Conservation (phyloP, 2,329 filamentous ascomycete species). For the Amylocarpus encephaloides region DNA sequence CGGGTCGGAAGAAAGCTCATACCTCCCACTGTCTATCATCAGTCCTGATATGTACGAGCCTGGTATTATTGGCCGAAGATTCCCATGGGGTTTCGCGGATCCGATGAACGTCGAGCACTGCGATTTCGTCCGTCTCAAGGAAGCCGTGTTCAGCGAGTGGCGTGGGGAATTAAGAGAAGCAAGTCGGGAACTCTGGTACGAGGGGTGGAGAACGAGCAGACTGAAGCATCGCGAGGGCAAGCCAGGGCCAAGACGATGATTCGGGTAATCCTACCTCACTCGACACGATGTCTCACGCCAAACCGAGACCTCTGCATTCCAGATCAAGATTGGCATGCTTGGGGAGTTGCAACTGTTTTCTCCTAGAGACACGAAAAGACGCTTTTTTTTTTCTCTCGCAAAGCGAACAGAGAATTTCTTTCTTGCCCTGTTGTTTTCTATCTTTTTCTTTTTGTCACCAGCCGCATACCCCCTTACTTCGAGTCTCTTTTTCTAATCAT, state of each 20-base stretch:
- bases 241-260: conserved; percentile 23
- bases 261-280: conserved; percentile 3
- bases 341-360: background rate
- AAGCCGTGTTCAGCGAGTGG: conserved; percentile 92
- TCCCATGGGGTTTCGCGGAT: conserved; percentile 95
- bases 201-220: conserved; percentile 79
- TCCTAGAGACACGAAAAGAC: conserved; percentile 3
- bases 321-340: background rate
- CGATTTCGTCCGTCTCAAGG: conserved; percentile 85
- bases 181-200: conserved; percentile 89
- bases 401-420: background rate
- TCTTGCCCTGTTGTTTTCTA: background rate
- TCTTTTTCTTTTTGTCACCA: conserved; percentile 5
- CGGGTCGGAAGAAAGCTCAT: conserved; percentile 51
- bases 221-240: conserved; percentile 35
- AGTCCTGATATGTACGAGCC: conserved; percentile 89
- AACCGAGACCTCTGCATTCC: background rate
- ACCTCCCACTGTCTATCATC: conserved; percentile 85
- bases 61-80: conserved; percentile 72
- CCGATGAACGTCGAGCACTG: conserved; percentile 88
- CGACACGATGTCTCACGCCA: background rate
- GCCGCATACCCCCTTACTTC: conserved; percentile 10
- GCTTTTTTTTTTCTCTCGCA: too few relatives aligned
- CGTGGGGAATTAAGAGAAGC: conserved; percentile 82
- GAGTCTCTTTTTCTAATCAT: background rate